These are phyloP conservation scores for Hippophae gyantsensis DNA, from an alignment of 306 rosid species.

Conservation along the genomic window DNA sequence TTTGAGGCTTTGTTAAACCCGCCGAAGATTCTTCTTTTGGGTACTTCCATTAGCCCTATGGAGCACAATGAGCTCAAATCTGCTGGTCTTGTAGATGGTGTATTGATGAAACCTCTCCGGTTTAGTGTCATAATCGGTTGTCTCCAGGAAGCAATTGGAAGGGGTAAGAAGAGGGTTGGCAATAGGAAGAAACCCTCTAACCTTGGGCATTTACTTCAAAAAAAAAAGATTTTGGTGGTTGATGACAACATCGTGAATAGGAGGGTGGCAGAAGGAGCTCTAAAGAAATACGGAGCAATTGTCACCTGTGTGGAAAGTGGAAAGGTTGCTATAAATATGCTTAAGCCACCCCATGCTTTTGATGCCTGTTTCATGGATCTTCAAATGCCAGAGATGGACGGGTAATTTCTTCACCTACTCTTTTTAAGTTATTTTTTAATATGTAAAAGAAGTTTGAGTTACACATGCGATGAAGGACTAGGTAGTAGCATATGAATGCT, in stretches of 20 bases:
- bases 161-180: conserved; percentile 38
- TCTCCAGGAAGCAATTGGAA: conserved; percentile 62
- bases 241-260: conserved; percentile 85
- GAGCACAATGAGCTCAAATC: conserved; percentile 50
- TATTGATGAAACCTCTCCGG: conserved; percentile 68
- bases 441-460: conserved; percentile 9
- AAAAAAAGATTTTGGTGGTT: conserved; percentile 70
- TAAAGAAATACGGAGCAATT: conserved; percentile 67
- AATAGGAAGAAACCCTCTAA: conserved; percentile 34
- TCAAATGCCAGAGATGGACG: conserved; percentile 99
- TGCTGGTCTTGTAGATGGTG: conserved; percentile 41
- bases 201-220: conserved; percentile 48
- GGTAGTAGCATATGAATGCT: too few species aligned
- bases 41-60: conserved; percentile 24
- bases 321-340: conserved; percentile 50
- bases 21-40: conserved; percentile 67
- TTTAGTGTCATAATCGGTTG: conserved; percentile 38
- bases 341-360: conserved; percentile 68
- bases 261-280: conserved; percentile 84
- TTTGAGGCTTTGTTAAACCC: conserved; percentile 24
- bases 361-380: conserved; percentile 98
- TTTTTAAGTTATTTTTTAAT: conserved; percentile 3
- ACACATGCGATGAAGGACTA: not conserved
- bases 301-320: conserved; percentile 80
- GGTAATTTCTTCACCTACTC: conserved; percentile 46